Evolutionary conservation across 768 basidiomycete species (phyloP), one percentile per base, ranked within the genome.

Genomic region (Russula brevipes): DNA sequence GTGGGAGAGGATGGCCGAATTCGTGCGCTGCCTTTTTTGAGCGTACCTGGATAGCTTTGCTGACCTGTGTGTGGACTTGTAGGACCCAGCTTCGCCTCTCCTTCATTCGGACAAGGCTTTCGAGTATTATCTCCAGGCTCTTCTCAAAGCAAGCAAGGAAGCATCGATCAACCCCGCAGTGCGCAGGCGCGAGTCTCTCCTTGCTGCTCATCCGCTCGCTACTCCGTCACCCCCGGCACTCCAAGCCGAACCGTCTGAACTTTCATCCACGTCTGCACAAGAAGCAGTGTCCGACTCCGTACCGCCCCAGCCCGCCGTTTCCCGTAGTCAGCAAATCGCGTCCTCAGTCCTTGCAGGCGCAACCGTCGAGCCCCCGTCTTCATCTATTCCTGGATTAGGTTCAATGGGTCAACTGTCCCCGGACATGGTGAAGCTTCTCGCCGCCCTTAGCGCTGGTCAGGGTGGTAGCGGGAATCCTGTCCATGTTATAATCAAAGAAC

Each of bases 1-100:
- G 59, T 94, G 91, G 91, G 91, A 94, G 71, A 80, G 85, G 67
- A 85, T 87, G 81, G 83, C 82, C 69, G 88, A 92, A 81, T 91
- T 87, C 71, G 91, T 92, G 76, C 68, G 89, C 30, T 84, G 36
- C 51, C 8, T 42, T 56, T 9, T 42, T 56, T 11, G 44, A 1
- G 46, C 14, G 11, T 51, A 9, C 46, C 39, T 12, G 33, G 42
- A 39, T 36, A 35, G 54, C 19, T 50, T 54, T 31, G n/a, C 58
- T 61, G 44, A 66, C 54, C 61, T 54, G 55, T 17, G 53, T 51
- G 64, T 57, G 56, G 47, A 58, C 52, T 55, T 4, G 30, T 65
- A 93, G 91, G 84, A 88, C 69, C 80, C 85, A 12, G 59, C 79
- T 11, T 89, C 87, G 2, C 88, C 89, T 3, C 76, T 93, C 31